Evolutionary conservation across 176 grass and related monocot species (phyloP), one percentile per base, ranked within the genome.

Genomic region (Saccharum officinarum): DNA sequence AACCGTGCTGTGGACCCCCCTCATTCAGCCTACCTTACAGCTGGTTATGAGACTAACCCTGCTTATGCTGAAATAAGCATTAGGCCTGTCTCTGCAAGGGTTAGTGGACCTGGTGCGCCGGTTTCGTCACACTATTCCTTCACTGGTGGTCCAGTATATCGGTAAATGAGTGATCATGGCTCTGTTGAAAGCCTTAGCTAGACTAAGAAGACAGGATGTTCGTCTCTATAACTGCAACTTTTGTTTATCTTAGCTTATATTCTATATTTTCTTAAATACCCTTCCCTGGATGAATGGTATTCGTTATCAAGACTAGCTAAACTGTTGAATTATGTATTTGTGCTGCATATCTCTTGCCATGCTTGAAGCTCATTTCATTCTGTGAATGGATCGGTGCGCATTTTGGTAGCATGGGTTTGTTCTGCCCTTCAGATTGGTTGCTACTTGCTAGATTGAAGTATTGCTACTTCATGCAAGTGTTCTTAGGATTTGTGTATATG

Each of bases 81-180:
- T 38, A 81, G 83, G 42, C 66, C 71, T 40, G n/a, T 23, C n/a
- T 39, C 75, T 44, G 73, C 85, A 76, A 82, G 90, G 76, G 65
- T 15, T 25, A 79, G 49, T 69, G 36, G 49, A 54, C 23, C 83
- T 8, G 57, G 57, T 47, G 20, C 40, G n/a, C 72, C 88, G 2
- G 88, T 95, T 75, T 92, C 90, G 2, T 79, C 83, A 0, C 86
- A 73, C 15, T 90, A 90, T 67, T 77, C 90, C 31, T 90, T 90
- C 18, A 37, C 40, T 71, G 88, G 93, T 47, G 84, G 78, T 0
- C 81, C 78, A 14, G 45, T n/a, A 7, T 95, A 86, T 73, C 90
- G 75, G n/a, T 95, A 62, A 90, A 90, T 68, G 65, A 45, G 44
- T 66, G 69, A 62, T 41, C 39, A 11, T 14, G 10, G 36, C 87